phyloP scores from a whole-genome alignment of 2,329 filamentous ascomycete species.

The Neopestalotiopsis sp. region DNA sequence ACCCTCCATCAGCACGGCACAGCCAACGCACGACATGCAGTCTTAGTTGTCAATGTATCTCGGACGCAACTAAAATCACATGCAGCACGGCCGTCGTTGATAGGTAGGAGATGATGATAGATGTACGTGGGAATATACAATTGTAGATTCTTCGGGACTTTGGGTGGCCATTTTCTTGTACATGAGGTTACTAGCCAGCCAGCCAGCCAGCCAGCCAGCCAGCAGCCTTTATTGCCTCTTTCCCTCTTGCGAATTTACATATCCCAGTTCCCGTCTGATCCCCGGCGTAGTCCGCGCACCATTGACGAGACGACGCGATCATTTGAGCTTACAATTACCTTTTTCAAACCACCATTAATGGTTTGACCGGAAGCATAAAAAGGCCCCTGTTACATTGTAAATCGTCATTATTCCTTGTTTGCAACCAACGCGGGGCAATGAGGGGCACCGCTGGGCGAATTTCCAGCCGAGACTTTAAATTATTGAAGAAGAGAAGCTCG shows the following conservation, averaged over 20 bases:
- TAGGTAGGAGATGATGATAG: not conserved
- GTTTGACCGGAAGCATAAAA: not conserved
- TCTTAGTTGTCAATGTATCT: conserved; percentile 28
- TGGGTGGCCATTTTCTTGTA: not conserved
- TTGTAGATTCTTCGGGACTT: conserved; percentile 8
- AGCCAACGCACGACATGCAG: conserved; percentile 31
- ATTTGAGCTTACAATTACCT: not conserved
- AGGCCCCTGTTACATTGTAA: not conserved
- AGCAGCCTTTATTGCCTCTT: not conserved
- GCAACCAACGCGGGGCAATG: not conserved
- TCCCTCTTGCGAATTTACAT: not conserved
- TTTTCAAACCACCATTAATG: not conserved
- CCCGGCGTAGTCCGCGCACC: not conserved
- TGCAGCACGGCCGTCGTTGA: conserved; percentile 18
- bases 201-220: not conserved
- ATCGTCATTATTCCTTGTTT: not conserved
- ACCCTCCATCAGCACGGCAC: conserved; percentile 15
- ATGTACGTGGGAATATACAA: not conserved
- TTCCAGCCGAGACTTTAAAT: not conserved
- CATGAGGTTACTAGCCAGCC: not conserved
- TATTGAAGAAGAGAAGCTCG: not conserved
- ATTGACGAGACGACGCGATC: not conserved
- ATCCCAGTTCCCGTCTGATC: not conserved
- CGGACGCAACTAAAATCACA: conserved; percentile 26
- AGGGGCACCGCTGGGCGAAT: not conserved